Evolutionary conservation across 2,329 filamentous ascomycete genomes (phyloP).

Genomic region (Fusarium denticulatum): DNA sequence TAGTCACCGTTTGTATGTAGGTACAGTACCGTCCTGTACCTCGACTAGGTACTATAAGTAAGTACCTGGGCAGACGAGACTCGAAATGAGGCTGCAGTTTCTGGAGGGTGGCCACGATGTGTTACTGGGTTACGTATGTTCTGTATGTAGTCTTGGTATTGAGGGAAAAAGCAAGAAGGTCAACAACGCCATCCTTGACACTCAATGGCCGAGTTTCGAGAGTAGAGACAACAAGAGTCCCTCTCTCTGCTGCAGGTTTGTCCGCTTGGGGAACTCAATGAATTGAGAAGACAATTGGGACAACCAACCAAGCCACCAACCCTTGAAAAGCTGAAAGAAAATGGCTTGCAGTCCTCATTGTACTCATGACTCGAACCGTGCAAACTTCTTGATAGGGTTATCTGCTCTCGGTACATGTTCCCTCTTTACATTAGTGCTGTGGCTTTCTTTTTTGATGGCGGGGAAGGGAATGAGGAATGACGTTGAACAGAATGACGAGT

Average conservation of each 20-base stretch:
- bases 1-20: neutral
- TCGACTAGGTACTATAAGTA: neutral
- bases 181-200: conserved; percentile 5
- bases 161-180: conserved; percentile 29
- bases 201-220: conserved; percentile 2
- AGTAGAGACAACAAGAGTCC: neutral
- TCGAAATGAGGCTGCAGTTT: conserved; percentile 19
- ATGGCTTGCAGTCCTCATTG: conserved; percentile 1
- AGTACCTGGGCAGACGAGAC: neutral
- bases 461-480: conserved; percentile 22
- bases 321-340: neutral
- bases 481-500: conserved; percentile 30
- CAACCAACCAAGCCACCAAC: neutral
- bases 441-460: neutral
- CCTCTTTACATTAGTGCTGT: neutral
- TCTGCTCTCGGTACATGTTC: neutral
- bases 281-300: conserved; percentile 17
- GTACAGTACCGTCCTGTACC: neutral
- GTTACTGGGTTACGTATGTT: conserved; percentile 4
- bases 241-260: neutral
- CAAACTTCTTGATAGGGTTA: neutral
- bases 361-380: conserved; percentile 17
- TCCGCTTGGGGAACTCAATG: neutral
- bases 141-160: conserved; percentile 3
- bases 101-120: conserved; percentile 14